These are phyloP conservation scores for Rhodotorula babjevae DNA, from an alignment of 768 basidiomycete genomes.

Conservation along the genomic window DNA sequence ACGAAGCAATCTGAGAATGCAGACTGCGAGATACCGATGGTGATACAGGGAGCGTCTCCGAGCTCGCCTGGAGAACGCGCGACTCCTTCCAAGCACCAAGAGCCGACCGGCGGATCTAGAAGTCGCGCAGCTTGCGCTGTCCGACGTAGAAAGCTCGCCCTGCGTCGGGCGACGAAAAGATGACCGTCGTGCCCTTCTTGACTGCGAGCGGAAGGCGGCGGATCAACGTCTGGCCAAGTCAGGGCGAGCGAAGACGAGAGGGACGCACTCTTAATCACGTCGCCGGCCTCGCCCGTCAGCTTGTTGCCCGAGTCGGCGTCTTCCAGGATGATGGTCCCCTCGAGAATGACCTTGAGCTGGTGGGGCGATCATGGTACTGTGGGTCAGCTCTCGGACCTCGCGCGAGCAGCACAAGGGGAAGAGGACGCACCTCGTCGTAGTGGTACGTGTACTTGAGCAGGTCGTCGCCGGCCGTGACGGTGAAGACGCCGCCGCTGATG, in stretches of 20 bases:
- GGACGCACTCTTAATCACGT: conserved; percentile 5
- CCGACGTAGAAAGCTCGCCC: background rate
- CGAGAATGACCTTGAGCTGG: conserved; percentile 13
- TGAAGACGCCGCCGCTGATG: conserved; percentile 9
- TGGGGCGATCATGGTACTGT: background rate
- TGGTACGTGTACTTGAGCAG: conserved; percentile 16
- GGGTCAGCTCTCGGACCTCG: too few relatives aligned
- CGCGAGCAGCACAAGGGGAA: too few relatives aligned
- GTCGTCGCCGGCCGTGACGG: background rate
- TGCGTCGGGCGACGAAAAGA: background rate
- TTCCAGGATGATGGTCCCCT: conserved; percentile 1
- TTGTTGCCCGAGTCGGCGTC: background rate
- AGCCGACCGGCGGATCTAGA: too few relatives aligned
- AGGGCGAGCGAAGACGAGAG: too few relatives aligned
- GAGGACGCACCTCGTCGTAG: background rate
- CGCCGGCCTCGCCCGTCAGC: background rate
- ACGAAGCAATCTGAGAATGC: too few relatives aligned
- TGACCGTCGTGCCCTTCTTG: conserved; percentile 1
- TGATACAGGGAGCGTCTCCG: too few relatives aligned
- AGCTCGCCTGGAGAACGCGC: too few relatives aligned
- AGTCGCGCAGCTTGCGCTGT: too few relatives aligned
- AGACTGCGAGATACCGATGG: too few relatives aligned
- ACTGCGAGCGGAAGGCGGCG: background rate
- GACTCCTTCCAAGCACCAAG: too few relatives aligned
- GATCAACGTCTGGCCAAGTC: background rate